Conservation (phyloP, 2,329 filamentous ascomycete species). For the Corinectria fuckeliana region DNA sequence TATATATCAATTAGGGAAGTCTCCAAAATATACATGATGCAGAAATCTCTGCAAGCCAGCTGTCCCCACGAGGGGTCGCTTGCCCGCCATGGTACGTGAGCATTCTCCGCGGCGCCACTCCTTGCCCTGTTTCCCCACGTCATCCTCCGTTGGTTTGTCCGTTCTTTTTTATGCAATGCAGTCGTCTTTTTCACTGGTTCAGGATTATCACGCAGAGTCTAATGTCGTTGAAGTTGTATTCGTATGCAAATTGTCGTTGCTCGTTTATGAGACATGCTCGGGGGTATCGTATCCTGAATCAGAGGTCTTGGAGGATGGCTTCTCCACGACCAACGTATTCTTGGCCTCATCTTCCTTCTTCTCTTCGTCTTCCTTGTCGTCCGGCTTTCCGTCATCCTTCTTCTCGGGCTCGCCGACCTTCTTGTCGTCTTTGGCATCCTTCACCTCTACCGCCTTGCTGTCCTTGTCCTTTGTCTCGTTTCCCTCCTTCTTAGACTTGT, state of each 20-base stretch:
- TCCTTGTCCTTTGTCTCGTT: conserved; percentile 1
- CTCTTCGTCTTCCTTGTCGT: conserved; percentile 8
- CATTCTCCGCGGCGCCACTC: background rate
- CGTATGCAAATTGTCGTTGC: conserved; percentile 7
- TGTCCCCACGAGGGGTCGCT: background rate
- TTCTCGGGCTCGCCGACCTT: conserved; percentile 23
- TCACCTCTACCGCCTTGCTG: background rate
- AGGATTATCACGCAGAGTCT: too few relatives aligned
- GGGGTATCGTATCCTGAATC: conserved; percentile 45
- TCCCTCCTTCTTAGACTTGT: conserved; percentile 19
- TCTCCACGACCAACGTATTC: conserved; percentile 5
- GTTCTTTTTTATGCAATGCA: background rate
- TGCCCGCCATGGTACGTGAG: background rate
- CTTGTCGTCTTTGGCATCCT: background rate
- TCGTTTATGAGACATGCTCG: conserved; percentile 26
- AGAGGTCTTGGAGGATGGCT: conserved; percentile 39
- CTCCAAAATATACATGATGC: background rate
- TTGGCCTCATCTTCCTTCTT: conserved; percentile 13
- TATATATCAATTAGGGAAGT: background rate
- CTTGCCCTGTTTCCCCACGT: conserved; percentile 15
- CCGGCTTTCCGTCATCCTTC: background rate
- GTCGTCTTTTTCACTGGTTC: too few relatives aligned
- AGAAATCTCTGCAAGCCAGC: background rate
- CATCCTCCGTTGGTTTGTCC: conserved; percentile 4
- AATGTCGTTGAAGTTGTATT: background rate